Base-by-base conservation (phyloP, 495 filamentous ascomycete species). In the Hypoxylon lienhwacheense region DNA sequence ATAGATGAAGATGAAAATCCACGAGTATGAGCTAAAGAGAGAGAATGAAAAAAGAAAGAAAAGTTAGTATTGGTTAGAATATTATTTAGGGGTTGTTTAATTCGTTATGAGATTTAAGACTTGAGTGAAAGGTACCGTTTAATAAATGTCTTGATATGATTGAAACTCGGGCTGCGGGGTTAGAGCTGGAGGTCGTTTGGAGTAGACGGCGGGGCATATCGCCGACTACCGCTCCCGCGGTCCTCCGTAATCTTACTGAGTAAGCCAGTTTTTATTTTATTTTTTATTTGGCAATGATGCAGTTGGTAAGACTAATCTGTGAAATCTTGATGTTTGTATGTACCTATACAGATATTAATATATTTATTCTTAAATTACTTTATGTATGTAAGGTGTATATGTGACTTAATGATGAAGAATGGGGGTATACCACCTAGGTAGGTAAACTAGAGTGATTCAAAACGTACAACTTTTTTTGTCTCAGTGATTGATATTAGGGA, bases 121-220 rank as follows among this genome's bases (percentile, higher is more conserved):
- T 70, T 81, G 83, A 63, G 29, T 72, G 69, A 40, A 70, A 66
- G 42, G 68, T 47, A 46, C 76, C 73, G 57, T 80, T 73, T 65
- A 84, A 79, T 66, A 95, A 78, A 71, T 95, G 89, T 76, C 88
- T 79, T 57, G 87, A 85, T 71, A 95, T 90, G 70, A 91, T 81
- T 64, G 83, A 85, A 34, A 92, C 73, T 41, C 89, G 85, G 63
- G 84, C 78, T 76, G 79, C 75, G 71, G 83, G 76, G 74, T 77
- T 70, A 65, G 82, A 83, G 78, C 84, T 71, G 57, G 64, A 46
- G 15, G 48, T 55, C 49, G 54, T 36, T 29, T 52, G 57, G 41
- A 54, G 56, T 41, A 53, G 37, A 59, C 54, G 71, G 73, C 67
- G 74, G 74, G 74, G 71, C 71, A 74, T 70, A 25, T 47, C 39